A percentile compares a stretch with the other conserved stretches of the same genome.
These are phyloP conservation scores for Chaetomium globosum DNA, from an alignment of 2,329 filamentous ascomycete species.

Conservation along the genomic window DNA sequence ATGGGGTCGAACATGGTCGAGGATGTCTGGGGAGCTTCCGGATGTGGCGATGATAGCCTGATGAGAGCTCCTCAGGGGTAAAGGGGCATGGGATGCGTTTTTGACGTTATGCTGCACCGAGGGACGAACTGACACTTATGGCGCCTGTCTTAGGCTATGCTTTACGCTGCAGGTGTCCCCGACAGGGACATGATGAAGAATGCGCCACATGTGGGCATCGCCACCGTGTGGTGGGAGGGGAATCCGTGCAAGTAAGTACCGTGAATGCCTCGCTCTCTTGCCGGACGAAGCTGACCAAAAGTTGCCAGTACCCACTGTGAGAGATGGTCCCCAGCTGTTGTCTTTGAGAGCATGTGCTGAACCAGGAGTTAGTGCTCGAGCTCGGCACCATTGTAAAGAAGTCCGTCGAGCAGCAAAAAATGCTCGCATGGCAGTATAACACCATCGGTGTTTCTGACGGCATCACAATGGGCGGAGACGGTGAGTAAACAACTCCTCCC, in stretches of 20 bases:
- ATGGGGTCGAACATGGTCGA: neutral
- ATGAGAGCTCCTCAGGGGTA: neutral
- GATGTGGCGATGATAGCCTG: neutral
- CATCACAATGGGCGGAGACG: conserved; percentile 94
- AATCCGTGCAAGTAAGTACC: conserved; percentile 85
- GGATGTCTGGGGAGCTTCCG: neutral
- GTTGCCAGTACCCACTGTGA: conserved; percentile 35
- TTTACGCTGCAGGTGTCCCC: conserved; percentile 89
- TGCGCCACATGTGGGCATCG: conserved; percentile 85
- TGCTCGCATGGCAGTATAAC: conserved; percentile 95
- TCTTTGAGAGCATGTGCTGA: neutral
- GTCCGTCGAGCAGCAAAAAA: conserved; percentile 75
- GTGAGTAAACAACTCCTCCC: conserved; percentile 48
- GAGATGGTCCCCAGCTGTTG: conserved; percentile 10
- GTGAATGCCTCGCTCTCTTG: neutral
- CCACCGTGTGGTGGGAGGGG: conserved; percentile 96
- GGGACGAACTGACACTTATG: conserved; percentile 27
- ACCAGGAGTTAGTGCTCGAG: conserved; percentile 65
- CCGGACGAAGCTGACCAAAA: conserved; percentile 19
- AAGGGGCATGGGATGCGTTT: neutral
- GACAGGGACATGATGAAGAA: conserved; percentile 83
- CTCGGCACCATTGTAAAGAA: conserved; percentile 86
- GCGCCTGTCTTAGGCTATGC: conserved; percentile 69
- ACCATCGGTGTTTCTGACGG: conserved; percentile 86
- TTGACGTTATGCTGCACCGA: neutral